phyloP scores from a whole-genome alignment of 208 protist species.

The Trypanosoma theileri region DNA sequence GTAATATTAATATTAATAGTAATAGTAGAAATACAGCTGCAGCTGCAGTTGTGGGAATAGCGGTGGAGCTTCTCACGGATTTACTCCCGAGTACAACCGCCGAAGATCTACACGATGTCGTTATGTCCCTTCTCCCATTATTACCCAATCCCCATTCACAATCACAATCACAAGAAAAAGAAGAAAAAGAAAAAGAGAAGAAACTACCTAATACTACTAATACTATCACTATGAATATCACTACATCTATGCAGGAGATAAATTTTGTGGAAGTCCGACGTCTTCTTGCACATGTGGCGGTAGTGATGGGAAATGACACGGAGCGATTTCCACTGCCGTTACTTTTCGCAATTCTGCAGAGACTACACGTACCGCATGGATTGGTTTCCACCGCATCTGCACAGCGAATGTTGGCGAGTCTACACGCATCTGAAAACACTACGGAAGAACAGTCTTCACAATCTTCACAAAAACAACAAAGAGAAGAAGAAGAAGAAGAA shows the following conservation, averaged over 20 bases:
- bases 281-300: slow-evolving; percentile 36
- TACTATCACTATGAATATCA: no score
- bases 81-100: slow-evolving; percentile 27
- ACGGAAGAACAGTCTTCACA: neutral
- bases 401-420: neutral
- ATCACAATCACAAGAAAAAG: neutral
- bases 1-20: no score
- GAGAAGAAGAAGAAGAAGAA: neutral
- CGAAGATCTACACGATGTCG: slow-evolving; percentile 27
- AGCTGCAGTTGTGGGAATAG: slow-evolving; percentile 2
- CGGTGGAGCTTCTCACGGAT: slow-evolving; percentile 28
- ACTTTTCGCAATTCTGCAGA: neutral
- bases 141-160: neutral
- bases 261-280: slow-evolving; percentile 8
- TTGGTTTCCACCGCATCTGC: no score
- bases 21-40: neutral
- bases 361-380: no score
- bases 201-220: neutral
- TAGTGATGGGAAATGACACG: slow-evolving; percentile 39
- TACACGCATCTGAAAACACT: slow-evolving; percentile 2
- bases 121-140: slow-evolving; percentile 21
- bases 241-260: neutral
- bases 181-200: neutral
- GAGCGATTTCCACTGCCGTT: slow-evolving; percentile 30
- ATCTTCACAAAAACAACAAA: neutral